These are phyloP conservation scores for Zea mays DNA, from an alignment of 176 grass and related monocot genomes.

Conservation along the genomic window DNA sequence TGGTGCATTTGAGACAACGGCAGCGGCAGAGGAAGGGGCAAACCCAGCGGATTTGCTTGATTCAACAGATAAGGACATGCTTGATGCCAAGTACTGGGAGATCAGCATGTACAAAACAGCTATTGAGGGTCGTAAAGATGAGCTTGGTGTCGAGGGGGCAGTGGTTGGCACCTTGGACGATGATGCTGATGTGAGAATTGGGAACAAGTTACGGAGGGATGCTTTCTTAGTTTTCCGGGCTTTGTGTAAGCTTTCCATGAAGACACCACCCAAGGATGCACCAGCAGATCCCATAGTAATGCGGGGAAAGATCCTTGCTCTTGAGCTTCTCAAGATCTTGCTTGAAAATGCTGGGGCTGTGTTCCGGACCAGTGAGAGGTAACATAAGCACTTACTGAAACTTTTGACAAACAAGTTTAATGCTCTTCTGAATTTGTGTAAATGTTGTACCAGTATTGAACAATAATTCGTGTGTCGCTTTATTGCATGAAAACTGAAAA, in stretches of 20 bases:
- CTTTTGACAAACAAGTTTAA: neutral
- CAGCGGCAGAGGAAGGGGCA: slow-evolving; percentile 63
- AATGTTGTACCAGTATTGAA: neutral
- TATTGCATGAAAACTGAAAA: slow-evolving; percentile 22
- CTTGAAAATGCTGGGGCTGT: slow-evolving; percentile 99
- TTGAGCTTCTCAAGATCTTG: slow-evolving; percentile 96
- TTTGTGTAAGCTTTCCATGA: slow-evolving; percentile 98
- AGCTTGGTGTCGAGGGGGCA: slow-evolving; percentile 78
- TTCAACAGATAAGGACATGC: slow-evolving; percentile 95
- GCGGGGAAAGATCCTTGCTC: slow-evolving; percentile 93
- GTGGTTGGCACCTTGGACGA: slow-evolving; percentile 62
- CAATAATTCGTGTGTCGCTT: neutral
- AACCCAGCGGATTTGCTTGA: slow-evolving; percentile 93
- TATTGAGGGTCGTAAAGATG: slow-evolving; percentile 89
- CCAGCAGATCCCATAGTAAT: slow-evolving; percentile 77
- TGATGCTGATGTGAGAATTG: slow-evolving; percentile 86
- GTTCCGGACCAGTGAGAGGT: slow-evolving; percentile 97
- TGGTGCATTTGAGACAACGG: slow-evolving; percentile 84
- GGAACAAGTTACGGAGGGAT: slow-evolving; percentile 90
- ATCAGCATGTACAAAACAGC: slow-evolving; percentile 99
- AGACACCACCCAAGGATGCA: slow-evolving; percentile 88
- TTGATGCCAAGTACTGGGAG: slow-evolving; percentile 99
- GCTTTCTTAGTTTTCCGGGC: slow-evolving; percentile 95
- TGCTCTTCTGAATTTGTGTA: slow-evolving; percentile 10
- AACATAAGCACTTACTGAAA: slow-evolving; percentile 36